Base-by-base conservation (phyloP, 2,329 filamentous ascomycete genomes). In the Diplocarpon rosae region DNA sequence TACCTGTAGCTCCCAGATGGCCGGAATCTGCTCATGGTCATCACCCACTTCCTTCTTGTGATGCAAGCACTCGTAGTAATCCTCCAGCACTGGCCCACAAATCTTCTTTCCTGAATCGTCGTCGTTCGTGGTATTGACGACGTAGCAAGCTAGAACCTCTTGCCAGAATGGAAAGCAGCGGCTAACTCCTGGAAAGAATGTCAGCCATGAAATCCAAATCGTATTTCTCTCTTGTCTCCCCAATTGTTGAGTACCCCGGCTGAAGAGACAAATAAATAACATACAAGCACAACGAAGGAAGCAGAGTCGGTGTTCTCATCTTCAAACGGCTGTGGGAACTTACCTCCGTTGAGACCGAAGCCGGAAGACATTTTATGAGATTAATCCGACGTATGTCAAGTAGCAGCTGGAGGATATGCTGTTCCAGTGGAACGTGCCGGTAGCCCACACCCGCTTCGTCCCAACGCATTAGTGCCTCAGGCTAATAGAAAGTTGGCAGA, bases 111-210 rank as follows among this genome's bases (percentile, higher is more conserved):
- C 86, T 13, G 79, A 77, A 56, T 78, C 73, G 61, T 89, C 83
- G 45, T 90, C 84, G 53, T 83, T 71, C 54, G 75, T 76, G 45
- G 87, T 87, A 71, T 96, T 96, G 63, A 95, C 81, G 50, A 95
- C 88, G 67, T 98, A 98, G 78, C 92, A 98, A 60, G 88, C 88
- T 64, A 98, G 84, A 55, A 96, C 80, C 69, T 98, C 92, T 71
- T 98, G 92, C 92, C 92, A 98, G 78, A 95, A 98, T 63, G 89
- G 86, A 73, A 95, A 96, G 80, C 92, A 98, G 67, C 90, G 85
- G 57, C 70, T 71, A 15, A 48, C 43, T 42, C 58, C 58, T 61
- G 29, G 13, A 16, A 35, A 14, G 3, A 29, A 47, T 38, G 39
- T 61, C 20, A 60, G 54, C 53, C 35, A 52, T 51, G 58, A 53